Conservation (phyloP, 164 flowering plant species). For the Vitis riparia region DNA sequence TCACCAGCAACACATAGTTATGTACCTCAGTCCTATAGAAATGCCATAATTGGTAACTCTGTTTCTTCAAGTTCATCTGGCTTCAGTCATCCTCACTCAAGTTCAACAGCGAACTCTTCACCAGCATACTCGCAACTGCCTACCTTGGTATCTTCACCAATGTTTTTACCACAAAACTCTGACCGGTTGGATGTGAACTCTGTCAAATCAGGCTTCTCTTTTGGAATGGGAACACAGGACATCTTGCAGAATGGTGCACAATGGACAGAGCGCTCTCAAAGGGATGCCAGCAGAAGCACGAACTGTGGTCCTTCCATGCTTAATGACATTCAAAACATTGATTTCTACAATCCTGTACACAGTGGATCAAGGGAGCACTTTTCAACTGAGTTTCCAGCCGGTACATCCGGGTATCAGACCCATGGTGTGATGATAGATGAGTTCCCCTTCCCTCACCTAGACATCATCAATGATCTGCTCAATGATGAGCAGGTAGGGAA, state of each 20-base stretch:
- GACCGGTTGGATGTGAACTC: conserved; percentile 37
- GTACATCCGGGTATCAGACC: conserved; percentile 48
- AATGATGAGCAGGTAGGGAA: conserved; percentile 73
- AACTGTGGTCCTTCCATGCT: conserved; percentile 25
- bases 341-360: conserved; percentile 32
- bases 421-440: conserved; percentile 63
- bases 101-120: conserved; percentile 31
- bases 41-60: conserved; percentile 71
- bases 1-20: conserved; percentile 44
- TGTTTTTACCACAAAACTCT: conserved; percentile 39
- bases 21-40: conserved; percentile 81
- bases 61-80: conserved; percentile 38
- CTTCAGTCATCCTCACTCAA: conserved; percentile 31
- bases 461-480: conserved; percentile 85
- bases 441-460: conserved; percentile 96
- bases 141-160: conserved; percentile 25
- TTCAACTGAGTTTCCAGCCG: conserved; percentile 34
- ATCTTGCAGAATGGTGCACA: conserved; percentile 39
- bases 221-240: conserved; percentile 49
- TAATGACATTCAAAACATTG: conserved; percentile 30
- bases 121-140: conserved; percentile 39
- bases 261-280: conserved; percentile 52
- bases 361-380: conserved; percentile 27
- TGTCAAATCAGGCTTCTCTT: conserved; percentile 46
- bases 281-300: conserved; percentile 26